Conservation (phyloP, 768 basidiomycete species). For the Trametes gibbosa region DNA sequence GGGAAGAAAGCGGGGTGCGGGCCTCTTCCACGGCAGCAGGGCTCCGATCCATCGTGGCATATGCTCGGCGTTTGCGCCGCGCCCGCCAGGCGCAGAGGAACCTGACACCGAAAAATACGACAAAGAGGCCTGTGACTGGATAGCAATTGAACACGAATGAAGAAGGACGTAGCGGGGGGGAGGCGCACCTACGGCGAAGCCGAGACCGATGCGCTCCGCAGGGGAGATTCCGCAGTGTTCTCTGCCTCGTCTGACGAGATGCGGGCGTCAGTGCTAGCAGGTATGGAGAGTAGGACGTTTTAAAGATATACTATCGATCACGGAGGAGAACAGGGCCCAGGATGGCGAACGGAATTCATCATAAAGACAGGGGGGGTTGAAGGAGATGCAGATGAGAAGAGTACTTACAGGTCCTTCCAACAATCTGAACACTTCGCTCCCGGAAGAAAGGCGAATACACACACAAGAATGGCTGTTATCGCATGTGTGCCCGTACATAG, state of each 20-base stretch:
- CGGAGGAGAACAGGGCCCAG: too few species aligned
- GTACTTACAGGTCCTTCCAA: not conserved
- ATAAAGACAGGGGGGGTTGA: too few species aligned
- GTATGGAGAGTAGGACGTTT: too few species aligned
- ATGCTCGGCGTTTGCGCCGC: too few species aligned
- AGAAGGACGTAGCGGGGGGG: not conserved
- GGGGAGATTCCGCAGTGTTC: not conserved
- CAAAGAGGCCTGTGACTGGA: not conserved
- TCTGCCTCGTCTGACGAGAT: not conserved
- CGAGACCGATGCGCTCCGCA: not conserved
- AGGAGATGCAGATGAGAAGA: not conserved
- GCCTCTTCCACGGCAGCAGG: too few species aligned
- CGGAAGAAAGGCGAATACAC: not conserved
- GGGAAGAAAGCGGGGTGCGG: too few species aligned
- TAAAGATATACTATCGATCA: too few species aligned
- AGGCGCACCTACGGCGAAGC: not conserved
- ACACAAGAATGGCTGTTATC: not conserved
- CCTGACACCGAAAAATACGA: too few species aligned
- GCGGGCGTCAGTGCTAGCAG: too few species aligned
- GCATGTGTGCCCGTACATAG: too few species aligned
- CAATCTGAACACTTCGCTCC: not conserved
- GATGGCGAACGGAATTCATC: not conserved
- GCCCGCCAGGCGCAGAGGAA: too few species aligned
- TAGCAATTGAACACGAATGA: not conserved
- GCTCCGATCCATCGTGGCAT: too few species aligned